Percentiles rank a stretch among this genome's conserved stretches.
These are phyloP conservation scores for Blepharisma undulans DNA, from an alignment of 169 alveolate species.

Conservation along the genomic window DNA sequence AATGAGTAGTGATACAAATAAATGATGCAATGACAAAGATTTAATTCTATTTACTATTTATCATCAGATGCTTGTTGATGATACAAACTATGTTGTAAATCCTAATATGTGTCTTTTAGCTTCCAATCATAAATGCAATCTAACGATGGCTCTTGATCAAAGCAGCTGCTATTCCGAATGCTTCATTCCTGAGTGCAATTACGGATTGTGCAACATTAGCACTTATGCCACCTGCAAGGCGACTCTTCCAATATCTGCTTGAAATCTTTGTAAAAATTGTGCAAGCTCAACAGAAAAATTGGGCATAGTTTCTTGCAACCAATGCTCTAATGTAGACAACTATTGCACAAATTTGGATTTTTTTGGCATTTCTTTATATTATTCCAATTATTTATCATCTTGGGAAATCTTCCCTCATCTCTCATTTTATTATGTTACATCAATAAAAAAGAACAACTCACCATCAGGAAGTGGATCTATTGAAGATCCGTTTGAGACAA, in stretches of 20 bases:
- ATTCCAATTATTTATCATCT: not conserved
- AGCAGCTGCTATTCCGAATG: slow-evolving; percentile 5
- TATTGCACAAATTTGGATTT: not conserved
- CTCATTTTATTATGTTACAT: not conserved
- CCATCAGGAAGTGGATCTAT: not conserved
- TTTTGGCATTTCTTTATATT: not conserved
- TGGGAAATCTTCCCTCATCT: not conserved
- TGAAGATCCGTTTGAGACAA: not conserved
- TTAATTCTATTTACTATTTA: not conserved
- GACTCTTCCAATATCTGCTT: not conserved
- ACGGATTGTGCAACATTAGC: not conserved
- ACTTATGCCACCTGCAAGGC: not conserved
- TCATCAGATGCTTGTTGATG: not conserved
- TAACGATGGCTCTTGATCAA: not conserved
- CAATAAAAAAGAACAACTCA: not conserved
- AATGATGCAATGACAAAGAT: not conserved
- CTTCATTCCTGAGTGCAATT: not conserved
- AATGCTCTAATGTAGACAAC: not conserved
- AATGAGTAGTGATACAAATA: not conserved
- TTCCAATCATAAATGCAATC: not conserved
- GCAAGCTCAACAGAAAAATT: not conserved
- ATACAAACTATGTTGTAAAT: not conserved
- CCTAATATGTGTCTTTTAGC: not conserved
- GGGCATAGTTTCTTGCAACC: not conserved
- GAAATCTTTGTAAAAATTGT: not conserved